phyloP scores from a whole-genome alignment of 208 protist genomes.

The Lotmaria passim region DNA sequence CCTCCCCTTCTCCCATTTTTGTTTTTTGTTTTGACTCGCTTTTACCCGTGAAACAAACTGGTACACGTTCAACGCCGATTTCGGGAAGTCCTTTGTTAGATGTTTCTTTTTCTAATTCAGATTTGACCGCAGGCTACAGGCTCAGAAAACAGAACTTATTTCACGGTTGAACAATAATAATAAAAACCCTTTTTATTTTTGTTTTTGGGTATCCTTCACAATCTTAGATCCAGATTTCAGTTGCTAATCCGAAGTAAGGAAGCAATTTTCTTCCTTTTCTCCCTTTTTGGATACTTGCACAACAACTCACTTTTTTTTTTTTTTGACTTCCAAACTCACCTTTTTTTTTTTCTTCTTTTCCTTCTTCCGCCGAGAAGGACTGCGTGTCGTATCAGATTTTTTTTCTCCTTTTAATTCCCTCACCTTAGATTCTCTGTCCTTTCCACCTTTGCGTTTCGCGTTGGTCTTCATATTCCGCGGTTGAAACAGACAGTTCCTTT shows the following conservation, averaged over 20 bases:
- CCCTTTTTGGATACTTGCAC: not conserved
- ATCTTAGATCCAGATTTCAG: not conserved
- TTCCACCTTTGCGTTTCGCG: no score
- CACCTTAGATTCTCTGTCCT: not conserved
- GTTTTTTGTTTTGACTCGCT: no score
- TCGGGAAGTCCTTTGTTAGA: no score
- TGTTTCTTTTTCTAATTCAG: no score
- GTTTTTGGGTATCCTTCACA: conserved; percentile 5
- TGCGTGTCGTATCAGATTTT: not conserved
- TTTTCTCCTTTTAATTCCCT: not conserved
- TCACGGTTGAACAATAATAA: not conserved
- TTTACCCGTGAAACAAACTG: no score
- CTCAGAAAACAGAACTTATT: no score
- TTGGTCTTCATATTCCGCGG: no score
- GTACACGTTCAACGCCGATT: no score
- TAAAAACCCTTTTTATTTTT: conserved; percentile 6
- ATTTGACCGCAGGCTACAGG: no score
- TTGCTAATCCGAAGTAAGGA: not conserved
- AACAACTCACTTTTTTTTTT: not conserved
- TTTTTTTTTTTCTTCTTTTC: conserved; percentile 9
- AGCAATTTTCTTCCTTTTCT: no score
- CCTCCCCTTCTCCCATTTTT: no score
- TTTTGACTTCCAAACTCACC: conserved; percentile 7
- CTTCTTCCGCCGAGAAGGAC: not conserved
- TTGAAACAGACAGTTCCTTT: not conserved